Base-by-base conservation (phyloP, 2,329 filamentous ascomycete genomes). In the Pseudocercospora vitis region DNA sequence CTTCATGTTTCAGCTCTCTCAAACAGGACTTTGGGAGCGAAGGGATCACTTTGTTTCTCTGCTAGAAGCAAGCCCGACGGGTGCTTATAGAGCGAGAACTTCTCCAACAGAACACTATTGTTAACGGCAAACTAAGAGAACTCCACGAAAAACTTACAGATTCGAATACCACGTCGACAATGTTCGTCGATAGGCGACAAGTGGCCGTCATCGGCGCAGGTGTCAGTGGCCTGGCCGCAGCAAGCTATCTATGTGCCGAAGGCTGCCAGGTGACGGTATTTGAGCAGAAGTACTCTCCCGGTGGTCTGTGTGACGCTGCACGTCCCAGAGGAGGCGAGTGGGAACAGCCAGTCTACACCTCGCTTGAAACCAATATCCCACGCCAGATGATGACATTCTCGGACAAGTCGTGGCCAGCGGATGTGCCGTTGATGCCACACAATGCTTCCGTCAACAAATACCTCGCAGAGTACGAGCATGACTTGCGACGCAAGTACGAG, bases 371-470 rank as follows among this genome's bases (percentile, higher is more conserved):
- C 4, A 58, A 60, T 28, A 39, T 60, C 4, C 39, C 58, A 8
- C 52, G 50, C 4, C 48, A 54, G n/a, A 33, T 58, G 26, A 60
- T 58, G 55, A 60, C 55, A 7, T 52, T 59, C 44, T 54, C 51
- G 2, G 57, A 57, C 18, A 14, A 42, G 19, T 19, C 46, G 4
- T 59, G 55, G 54, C 40, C 16, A 3, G 12, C 23, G 5, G 23
- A 23, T 8, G 48, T 37, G 2, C 52, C 50, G 19, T 23, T 59
- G 14, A 49, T 54, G 14, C 44, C 57, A 2, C 37, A 39, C 14
- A 39, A 53, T 21, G n/a, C 9, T 4, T 6, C 16, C 2, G 57
- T 59, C 19, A 24, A 21, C 11, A 4, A 50, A n/a, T 57, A 54
- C 21, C 47, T 54, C 26, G 31, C 45, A 18, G 8, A 4, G 7